Base-by-base conservation (phyloP, 169 alveolate genomes). In the Eimeria sp. region DNA sequence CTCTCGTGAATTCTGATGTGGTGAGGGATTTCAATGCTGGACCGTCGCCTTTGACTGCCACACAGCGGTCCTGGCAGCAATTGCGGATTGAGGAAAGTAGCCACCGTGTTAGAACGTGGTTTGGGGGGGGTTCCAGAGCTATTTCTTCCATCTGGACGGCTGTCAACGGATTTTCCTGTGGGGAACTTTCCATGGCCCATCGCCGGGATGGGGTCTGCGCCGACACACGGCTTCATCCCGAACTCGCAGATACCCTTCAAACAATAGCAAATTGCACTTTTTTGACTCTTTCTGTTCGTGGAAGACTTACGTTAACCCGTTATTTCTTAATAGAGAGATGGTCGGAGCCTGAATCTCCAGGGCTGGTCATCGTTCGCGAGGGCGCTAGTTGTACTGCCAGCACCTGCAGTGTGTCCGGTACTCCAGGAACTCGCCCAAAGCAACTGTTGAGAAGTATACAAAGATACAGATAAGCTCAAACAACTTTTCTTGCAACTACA, bases 151-250 rank as follows among this genome's bases (percentile, higher is more conserved):
- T 34, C 43, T 63, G 93, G 43, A 58, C 25, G 82, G 9, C 58
- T 45, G 30, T 40, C 82, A 3, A 43, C 51, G 34, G 82, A 9
- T 40, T 86, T 63, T 5, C 47, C 22, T 7, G 30, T 4, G 27
- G 76, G 43, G 43, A 25, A 20, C 78, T 86, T 40, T 14, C 57
- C 58, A 25, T 61, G 93, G 65, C 82, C 93, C 76, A 30, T 63
- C 63, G n/a, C 61, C 6, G 82, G 93, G 34, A 30, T 40, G 63
- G 78, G 63, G 43, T 86, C 93, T 58, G 70, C 80, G 78, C 93
- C 93, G 93, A 63, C 51, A 54, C 67, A 25, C 61, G 82, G 93
- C 93, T 86, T 86, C 93, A 63, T 86, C 80, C 63, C 93, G 47
- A 40, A 58, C 82, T 61, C 80, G 93, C 57, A 61, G 45, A 51